Evolutionary conservation across 768 basidiomycete genomes (phyloP).

Genomic region (Tricholoma sp.): DNA sequence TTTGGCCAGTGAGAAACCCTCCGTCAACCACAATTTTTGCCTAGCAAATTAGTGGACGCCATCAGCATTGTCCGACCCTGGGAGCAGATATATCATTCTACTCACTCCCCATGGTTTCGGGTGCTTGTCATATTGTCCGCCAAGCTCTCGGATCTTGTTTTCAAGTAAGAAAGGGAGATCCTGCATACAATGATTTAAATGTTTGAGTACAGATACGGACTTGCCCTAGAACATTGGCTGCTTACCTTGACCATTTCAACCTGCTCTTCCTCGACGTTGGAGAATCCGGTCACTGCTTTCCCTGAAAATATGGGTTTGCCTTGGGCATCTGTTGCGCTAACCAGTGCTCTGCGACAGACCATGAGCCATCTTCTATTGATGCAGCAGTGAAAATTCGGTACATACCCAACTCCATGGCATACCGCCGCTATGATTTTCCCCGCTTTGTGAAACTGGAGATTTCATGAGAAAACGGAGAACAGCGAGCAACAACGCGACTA

Average conservation of each 20-base stretch:
- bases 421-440: constrained; percentile 69
- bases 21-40: constrained; percentile 53
- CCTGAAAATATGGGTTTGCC: constrained; percentile 66
- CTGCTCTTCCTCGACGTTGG: constrained; percentile 61
- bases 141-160: constrained; percentile 54
- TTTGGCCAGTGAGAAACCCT: constrained; percentile 66
- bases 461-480: neutral
- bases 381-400: constrained; percentile 3
- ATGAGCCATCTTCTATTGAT: neutral
- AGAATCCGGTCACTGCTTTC: constrained; percentile 58
- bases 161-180: constrained; percentile 73
- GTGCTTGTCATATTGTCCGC: constrained; percentile 63
- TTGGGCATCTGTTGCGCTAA: constrained; percentile 44
- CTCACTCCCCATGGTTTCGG: constrained; percentile 51
- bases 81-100: constrained; percentile 11
- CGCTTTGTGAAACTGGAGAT: constrained; percentile 53
- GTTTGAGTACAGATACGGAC: neutral
- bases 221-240: neutral
- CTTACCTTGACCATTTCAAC: constrained; percentile 39
- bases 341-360: constrained; percentile 42
- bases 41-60: constrained; percentile 17
- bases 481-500: neutral
- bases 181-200: constrained; percentile 16
- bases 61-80: neutral
- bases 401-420: constrained; percentile 76